Evolutionary conservation across 2,329 filamentous ascomycete genomes (phyloP).

Genomic region (Penicillium hordei): DNA sequence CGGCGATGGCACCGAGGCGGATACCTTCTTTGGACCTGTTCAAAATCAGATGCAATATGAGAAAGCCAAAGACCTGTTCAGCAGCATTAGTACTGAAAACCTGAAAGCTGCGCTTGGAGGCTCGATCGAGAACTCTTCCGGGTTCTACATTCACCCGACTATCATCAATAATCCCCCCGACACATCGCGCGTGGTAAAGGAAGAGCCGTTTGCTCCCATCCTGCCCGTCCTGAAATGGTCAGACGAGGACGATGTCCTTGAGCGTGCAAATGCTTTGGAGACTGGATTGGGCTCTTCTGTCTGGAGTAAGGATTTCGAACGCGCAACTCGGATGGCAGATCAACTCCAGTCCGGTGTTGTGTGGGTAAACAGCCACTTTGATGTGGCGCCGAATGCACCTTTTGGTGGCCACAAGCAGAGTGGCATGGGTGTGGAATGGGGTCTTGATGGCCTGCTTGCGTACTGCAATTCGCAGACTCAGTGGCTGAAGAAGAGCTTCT

Average conservation of each 20-base stretch:
- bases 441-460: constrained; percentile 39
- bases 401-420: constrained; percentile 56
- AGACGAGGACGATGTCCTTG: constrained; percentile 60
- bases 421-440: constrained; percentile 52
- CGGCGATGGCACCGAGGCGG: constrained; percentile 43
- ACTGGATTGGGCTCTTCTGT: constrained; percentile 59
- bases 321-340: constrained; percentile 54
- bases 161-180: constrained; percentile 60
- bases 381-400: constrained; percentile 33
- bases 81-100: constrained; percentile 55
- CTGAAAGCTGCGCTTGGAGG: constrained; percentile 55
- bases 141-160: constrained; percentile 60
- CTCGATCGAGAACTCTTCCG: constrained; percentile 44
- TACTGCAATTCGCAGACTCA: constrained; percentile 44
- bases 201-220: constrained; percentile 65
- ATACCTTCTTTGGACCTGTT: constrained; percentile 58
- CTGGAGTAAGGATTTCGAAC: constrained; percentile 55
- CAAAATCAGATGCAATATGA: constrained; percentile 67
- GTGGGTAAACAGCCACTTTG: constrained; percentile 56
- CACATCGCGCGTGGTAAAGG: constrained; percentile 55
- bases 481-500: constrained; percentile 30
- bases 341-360: constrained; percentile 59
- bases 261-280: constrained; percentile 54
- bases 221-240: constrained; percentile 63
- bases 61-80: constrained; percentile 57